These are phyloP conservation scores for Xylaria hypoxylon DNA, from an alignment of 2,329 filamentous ascomycete species.

Conservation along the genomic window DNA sequence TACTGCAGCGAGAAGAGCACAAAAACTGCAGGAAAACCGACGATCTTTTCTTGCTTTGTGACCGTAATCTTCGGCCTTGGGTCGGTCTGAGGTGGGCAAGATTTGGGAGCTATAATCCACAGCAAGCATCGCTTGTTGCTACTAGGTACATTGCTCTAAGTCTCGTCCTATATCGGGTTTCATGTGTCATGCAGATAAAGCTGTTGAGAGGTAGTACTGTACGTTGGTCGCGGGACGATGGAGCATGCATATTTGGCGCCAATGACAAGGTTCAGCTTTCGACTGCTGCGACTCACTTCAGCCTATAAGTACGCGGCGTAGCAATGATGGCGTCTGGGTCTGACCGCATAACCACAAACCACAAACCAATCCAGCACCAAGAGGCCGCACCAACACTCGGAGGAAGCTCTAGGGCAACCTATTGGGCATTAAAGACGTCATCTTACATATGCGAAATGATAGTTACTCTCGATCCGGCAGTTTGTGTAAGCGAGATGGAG, in stretches of 20 bases:
- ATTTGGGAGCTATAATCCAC: conserved; percentile 5
- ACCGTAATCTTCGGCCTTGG: conserved; percentile 4
- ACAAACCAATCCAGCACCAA: conserved; percentile 1
- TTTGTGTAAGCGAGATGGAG: conserved; percentile 24
- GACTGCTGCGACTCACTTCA: conserved; percentile 24
- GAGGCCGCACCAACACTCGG: not conserved
- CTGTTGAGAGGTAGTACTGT: not conserved
- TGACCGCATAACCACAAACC: not conserved
- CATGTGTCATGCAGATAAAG: conserved; percentile 19
- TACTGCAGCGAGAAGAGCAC: not conserved
- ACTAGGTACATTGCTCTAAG: conserved; percentile 2
- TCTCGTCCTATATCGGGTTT: not conserved
- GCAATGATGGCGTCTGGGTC: conserved; percentile 13
- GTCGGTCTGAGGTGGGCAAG: conserved; percentile 15
- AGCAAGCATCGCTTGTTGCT: not conserved
- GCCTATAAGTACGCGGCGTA: conserved; percentile 26
- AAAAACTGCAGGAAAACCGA: conserved; percentile 12
- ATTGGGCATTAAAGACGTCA: conserved; percentile 21
- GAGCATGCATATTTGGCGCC: conserved; percentile 13
- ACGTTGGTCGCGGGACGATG: conserved; percentile 2
- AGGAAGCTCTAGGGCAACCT: not conserved
- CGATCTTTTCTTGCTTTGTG: conserved; percentile 24
- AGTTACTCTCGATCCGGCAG: not conserved
- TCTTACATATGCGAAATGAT: conserved; percentile 20
- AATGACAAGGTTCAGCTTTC: conserved; percentile 25